These are phyloP conservation scores for Eimeria zaria DNA, from an alignment of 169 alveolate genomes.

Conservation along the genomic window DNA sequence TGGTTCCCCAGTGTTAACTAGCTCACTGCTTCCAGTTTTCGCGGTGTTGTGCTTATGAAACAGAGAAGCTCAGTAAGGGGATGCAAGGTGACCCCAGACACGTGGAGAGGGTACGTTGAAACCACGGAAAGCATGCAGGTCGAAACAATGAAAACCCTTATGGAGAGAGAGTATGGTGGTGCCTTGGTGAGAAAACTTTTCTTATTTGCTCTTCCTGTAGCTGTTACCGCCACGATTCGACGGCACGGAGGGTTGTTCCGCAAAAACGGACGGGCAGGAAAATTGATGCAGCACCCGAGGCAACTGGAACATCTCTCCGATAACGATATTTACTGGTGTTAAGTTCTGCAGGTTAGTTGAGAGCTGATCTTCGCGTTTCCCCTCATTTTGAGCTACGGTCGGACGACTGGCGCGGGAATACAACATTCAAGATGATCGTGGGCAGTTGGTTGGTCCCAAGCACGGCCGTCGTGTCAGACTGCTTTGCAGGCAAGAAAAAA, in stretches of 20 bases:
- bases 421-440: not conserved
- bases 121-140: not conserved
- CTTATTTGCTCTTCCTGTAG: not conserved
- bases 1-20: not conserved
- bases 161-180: not conserved
- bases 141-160: not conserved
- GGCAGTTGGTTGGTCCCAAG: not conserved
- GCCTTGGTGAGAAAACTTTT: not conserved
- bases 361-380: not conserved
- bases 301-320: not conserved
- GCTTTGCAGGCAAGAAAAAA: not conserved
- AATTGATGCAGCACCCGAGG: not conserved
- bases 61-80: not conserved
- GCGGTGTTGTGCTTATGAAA: not conserved
- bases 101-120: not conserved
- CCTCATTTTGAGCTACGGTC: not conserved
- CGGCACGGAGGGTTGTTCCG: not conserved
- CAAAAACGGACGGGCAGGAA: not conserved
- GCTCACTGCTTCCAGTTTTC: not conserved
- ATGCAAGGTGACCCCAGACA: conserved; percentile 2
- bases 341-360: not conserved
- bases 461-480: not conserved
- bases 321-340: not conserved
- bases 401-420: not conserved
- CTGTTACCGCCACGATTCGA: not conserved